Evolutionary conservation across 2,329 filamentous ascomycete species (phyloP).

Genomic region (Anthostomella pinea): DNA sequence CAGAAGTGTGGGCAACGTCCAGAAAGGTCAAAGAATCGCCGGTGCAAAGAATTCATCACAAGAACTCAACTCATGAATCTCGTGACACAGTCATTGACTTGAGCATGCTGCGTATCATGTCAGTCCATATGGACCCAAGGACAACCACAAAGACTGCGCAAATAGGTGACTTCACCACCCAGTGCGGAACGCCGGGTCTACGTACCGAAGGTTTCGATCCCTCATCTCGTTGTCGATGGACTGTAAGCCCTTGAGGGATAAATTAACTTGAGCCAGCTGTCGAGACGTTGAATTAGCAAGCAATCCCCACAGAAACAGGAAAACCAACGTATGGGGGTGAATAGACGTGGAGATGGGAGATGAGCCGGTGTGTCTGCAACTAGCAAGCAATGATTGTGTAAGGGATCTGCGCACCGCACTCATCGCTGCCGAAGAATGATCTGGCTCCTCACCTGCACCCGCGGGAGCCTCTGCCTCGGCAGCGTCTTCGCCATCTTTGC

Average conservation of each 20-base stretch:
- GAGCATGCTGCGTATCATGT: slow-evolving; percentile 30
- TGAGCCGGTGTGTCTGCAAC: slow-evolving; percentile 23
- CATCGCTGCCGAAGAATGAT: slow-evolving; percentile 63
- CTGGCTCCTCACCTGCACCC: slow-evolving; percentile 59
- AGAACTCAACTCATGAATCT: too few species aligned
- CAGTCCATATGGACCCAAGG: slow-evolving; percentile 11
- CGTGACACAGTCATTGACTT: slow-evolving; percentile 35
- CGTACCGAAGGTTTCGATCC: slow-evolving; percentile 48
- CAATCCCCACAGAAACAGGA: slow-evolving; percentile 8
- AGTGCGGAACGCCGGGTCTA: slow-evolving; percentile 3
- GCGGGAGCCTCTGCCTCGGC: slow-evolving; percentile 32
- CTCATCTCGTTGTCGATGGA: slow-evolving; percentile 56
- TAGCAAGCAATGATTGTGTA: slow-evolving; percentile 34
- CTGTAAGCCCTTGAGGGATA: slow-evolving; percentile 48
- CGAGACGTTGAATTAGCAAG: slow-evolving; percentile 16
- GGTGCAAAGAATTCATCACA: too few species aligned
- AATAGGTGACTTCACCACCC: neutral
- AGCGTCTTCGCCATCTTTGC: slow-evolving; percentile 33
- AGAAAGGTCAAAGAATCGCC: too few species aligned
- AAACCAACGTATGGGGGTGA: slow-evolving; percentile 1
- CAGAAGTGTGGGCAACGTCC: too few species aligned
- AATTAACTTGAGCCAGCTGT: slow-evolving; percentile 44
- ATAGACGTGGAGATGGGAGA: slow-evolving; percentile 14
- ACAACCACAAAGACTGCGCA: neutral
- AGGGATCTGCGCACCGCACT: slow-evolving; percentile 62